Percentiles rank a stretch among this genome's conserved stretches.
Evolutionary conservation across 2,329 filamentous ascomycete species (phyloP).

Genomic region (Alternaria sp.): DNA sequence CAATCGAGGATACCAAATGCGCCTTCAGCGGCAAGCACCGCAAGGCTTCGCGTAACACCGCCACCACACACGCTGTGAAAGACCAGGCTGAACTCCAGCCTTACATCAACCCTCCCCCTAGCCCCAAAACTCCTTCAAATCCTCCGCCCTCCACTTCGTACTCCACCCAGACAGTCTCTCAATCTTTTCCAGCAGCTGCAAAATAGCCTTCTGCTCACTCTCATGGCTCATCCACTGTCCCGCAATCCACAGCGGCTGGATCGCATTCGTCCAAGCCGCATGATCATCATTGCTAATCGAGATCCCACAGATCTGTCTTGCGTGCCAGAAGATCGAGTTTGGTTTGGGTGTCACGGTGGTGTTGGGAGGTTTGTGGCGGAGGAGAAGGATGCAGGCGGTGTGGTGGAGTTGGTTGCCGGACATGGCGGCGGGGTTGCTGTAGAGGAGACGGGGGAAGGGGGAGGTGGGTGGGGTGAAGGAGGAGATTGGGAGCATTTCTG

Average conservation of each 20-base stretch:
- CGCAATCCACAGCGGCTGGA: constrained; percentile 58
- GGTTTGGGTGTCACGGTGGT: constrained; percentile 21
- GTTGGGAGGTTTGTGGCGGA: constrained; percentile 29
- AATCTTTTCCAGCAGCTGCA: constrained; percentile 57
- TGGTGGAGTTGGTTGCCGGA: constrained; percentile 26
- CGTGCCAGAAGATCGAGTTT: constrained; percentile 55
- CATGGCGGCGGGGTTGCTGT: constrained; percentile 22
- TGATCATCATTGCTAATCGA: constrained; percentile 54
- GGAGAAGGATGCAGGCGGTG: constrained; percentile 18
- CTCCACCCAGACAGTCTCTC: constrained; percentile 62
- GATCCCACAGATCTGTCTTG: constrained; percentile 55
- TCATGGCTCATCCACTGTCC: constrained; percentile 56
- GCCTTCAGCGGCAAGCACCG: background rate
- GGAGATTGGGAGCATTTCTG: constrained; percentile 18
- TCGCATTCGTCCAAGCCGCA: constrained; percentile 54
- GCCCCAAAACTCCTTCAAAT: constrained; percentile 61
- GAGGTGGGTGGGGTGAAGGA: constrained; percentile 3
- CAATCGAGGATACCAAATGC: background rate
- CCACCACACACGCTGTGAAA: background rate
- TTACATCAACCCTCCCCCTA: background rate
- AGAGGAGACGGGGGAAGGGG: constrained; percentile 21
- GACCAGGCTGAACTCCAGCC: background rate
- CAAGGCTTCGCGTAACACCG: background rate
- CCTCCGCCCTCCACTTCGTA: constrained; percentile 60
- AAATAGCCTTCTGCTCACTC: constrained; percentile 54